Conservation (phyloP, 2,329 filamentous ascomycete genomes). For the Tolypocladium amazonense region DNA sequence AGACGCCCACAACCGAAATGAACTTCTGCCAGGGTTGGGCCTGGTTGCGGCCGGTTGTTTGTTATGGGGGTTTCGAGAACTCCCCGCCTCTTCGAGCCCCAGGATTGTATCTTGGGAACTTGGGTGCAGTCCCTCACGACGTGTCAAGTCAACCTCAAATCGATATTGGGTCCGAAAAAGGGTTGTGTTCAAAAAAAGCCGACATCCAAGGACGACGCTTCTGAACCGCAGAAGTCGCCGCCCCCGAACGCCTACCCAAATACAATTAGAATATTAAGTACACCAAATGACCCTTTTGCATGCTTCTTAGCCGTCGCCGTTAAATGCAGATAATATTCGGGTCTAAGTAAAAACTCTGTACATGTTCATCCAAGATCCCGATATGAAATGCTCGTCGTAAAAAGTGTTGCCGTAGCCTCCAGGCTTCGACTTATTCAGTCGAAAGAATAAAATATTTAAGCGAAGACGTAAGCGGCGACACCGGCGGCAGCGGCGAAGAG, state of each 20-base stretch:
- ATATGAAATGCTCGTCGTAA: slow-evolving; percentile 20
- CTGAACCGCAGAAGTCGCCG: slow-evolving; percentile 5
- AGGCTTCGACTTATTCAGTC: slow-evolving; percentile 26
- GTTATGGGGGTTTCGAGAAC: background rate
- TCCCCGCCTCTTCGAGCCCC: background rate
- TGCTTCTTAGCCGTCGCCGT: slow-evolving; percentile 8
- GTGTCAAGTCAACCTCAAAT: background rate
- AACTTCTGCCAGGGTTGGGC: background rate
- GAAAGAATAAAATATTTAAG: slow-evolving; percentile 33
- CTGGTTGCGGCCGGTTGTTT: background rate
- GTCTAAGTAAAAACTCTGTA: slow-evolving; percentile 27
- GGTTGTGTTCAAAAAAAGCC: slow-evolving; percentile 5
- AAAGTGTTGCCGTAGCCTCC: slow-evolving; percentile 25
- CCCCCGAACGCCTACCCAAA: slow-evolving; percentile 11
- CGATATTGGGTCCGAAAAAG: slow-evolving; percentile 3
- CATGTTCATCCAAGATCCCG: slow-evolving; percentile 21
- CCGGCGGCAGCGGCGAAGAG: slow-evolving; percentile 44
- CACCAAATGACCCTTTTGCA: slow-evolving; percentile 11
- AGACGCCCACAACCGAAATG: background rate
- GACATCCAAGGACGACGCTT: slow-evolving; percentile 9
- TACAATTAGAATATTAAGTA: slow-evolving; percentile 40
- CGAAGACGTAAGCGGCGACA: slow-evolving; percentile 41
- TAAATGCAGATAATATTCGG: slow-evolving; percentile 21
- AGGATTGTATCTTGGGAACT: background rate
- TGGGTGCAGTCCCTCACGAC: background rate